Evolutionary conservation across 2,329 filamentous ascomycete genomes (phyloP), one percentile per base, ranked within the genome.

Genomic region (Bipolaris cookei): DNA sequence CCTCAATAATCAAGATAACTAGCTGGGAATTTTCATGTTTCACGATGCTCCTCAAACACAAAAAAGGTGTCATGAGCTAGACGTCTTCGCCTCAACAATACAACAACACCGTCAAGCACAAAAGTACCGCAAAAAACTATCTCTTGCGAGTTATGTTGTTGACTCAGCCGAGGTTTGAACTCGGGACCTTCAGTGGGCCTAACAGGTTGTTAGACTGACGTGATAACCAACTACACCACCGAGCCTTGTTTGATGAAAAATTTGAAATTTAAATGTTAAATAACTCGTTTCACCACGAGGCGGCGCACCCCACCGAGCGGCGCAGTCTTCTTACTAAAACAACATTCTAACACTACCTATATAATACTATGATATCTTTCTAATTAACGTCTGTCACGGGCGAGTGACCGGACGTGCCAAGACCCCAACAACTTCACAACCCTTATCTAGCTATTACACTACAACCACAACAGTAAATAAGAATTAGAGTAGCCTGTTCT

Each of bases 221-320:
- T 78, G 76, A 79, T 79, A 77, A 78, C 76, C 77, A 78, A 78
- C 77, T 79, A 79, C 77, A 79, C 76, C 74, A 76, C 58, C 69
- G 65, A 72, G 62, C 68, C 70, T n/a, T 39, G 18, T 47, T 56
- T 46, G 49, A 50, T 59, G 49, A 1, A 10, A 21, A 30, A 2
- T 14, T 18, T 2, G 3, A 18, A 35, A 39, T 20, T 6, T n/a
- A 5, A 3, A 28, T 1, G 8, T 30, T 30, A 8, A 21, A 4
- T 21, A 21, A 21, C 21, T 2, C 4, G 21, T 2, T 21, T 21
- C 21, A 21, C 21, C 21, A 21, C 21, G 4, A 21, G 4, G 21
- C 21, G 21, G 21, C 4, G 21, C 21, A 21, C 21, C 21, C 4
- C 4, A 21, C 21, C 4, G 4, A 21, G 21, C 21, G 4, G 21